Conservation (phyloP, 768 basidiomycete genomes). For the Boletellus ananiceps region DNA sequence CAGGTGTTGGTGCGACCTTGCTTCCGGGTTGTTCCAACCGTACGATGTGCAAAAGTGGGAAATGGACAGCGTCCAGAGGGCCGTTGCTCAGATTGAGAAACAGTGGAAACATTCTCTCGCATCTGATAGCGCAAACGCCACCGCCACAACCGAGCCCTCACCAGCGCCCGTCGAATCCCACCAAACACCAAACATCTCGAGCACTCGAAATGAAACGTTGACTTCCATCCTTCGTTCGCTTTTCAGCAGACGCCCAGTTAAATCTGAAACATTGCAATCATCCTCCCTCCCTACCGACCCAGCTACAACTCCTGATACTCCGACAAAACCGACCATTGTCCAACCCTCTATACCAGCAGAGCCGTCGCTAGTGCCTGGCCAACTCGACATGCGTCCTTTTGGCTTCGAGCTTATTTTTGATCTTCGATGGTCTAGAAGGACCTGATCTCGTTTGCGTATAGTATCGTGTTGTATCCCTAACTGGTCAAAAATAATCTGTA, state of each 20-base stretch:
- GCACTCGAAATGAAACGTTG: conserved; percentile 17
- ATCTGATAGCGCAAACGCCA: conserved; percentile 20
- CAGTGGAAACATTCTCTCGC: conserved; percentile 27
- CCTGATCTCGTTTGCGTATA: conserved; percentile 13
- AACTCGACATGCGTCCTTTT: conserved; percentile 69
- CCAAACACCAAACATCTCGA: conserved; percentile 2
- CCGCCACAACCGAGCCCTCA: conserved; percentile 14
- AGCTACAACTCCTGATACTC: conserved; percentile 3
- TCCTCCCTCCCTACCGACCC: neutral
- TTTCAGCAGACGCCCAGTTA: conserved; percentile 14
- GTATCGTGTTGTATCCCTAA: conserved; percentile 20
- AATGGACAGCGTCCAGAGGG: conserved; percentile 50
- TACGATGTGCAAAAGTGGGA: conserved; percentile 80
- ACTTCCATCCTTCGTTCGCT: conserved; percentile 23
- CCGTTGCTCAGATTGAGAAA: conserved; percentile 34
- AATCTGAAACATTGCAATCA: neutral
- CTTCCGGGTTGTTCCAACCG: conserved; percentile 64
- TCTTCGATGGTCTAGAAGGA: conserved; percentile 55
- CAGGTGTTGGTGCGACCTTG: conserved; percentile 85
- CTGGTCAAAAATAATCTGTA: conserved; percentile 12
- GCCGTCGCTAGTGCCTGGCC: conserved; percentile 35
- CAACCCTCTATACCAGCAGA: conserved; percentile 14
- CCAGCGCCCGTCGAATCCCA: conserved; percentile 17
- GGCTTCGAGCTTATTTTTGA: conserved; percentile 73
- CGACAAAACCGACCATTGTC: neutral